Evolutionary conservation across 2,329 filamentous ascomycete species (phyloP), one percentile per base, ranked within the genome.

Genomic region (Ceratocystis albifundus): DNA sequence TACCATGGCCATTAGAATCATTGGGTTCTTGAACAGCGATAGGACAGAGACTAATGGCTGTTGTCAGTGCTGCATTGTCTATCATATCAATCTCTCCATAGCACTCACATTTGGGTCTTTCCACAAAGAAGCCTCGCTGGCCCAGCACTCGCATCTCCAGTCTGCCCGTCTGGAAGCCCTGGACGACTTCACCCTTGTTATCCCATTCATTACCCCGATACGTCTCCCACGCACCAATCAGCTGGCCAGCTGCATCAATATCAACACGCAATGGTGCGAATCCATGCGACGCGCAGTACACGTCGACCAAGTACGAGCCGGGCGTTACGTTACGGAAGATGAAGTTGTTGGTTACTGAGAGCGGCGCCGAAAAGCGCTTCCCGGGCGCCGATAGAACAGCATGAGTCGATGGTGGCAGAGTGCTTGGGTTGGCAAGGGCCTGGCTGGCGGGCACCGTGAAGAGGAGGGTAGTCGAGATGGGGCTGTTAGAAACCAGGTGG

Each of bases 1-100:
- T 48, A 94, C 85, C 44, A 96, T 77, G 3, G 88, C 91, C 79
- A 99, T 88, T 68, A 99, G 82, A 70, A 97, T 96, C 91, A 97
- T 97, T 2, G 94, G 94, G 74, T 90, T 96, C 80, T 94, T 94
- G 72, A 96, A 80, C 66, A 96, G 86, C 67, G 83, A 84, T 67
- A 96, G 73, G n/a, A 92, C 81, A 20, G 87, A 90, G 77, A 93
- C 88, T 90, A 70, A 59, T 28, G 30, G 4, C 30, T n/a, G 36
- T 22, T 36, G 28, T 50, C 67, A 45, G 55, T 48, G n/a, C 28
- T 15, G 41, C 41, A 7, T 30, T 20, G 4, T 12, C 25, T 1
- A 41, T 6, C 41, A 41, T 36, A 10, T 7, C 6, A 1, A 10
- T 57, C 17, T 17, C 55, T 6, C 36, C 15, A 20, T 12, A 25